These are phyloP conservation scores for Aureobasidium sp. DNA, from an alignment of 2,329 filamentous ascomycete species.

Conservation along the genomic window DNA sequence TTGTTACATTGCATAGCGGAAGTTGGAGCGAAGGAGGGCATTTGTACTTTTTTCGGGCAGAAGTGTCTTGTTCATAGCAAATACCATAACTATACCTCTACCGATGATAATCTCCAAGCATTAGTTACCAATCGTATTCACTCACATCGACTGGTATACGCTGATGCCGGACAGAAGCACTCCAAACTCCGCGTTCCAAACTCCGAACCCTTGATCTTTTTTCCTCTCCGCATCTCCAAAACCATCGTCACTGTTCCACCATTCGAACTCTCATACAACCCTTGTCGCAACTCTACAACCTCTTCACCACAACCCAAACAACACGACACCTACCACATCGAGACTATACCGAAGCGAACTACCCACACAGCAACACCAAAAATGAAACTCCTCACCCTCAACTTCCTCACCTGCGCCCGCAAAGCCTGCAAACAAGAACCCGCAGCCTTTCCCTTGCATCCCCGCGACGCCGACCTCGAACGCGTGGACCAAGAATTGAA, in stretches of 20 bases:
- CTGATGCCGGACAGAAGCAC: background rate
- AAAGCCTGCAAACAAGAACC: conserved; percentile 83
- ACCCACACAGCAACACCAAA: background rate
- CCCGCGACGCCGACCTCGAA: conserved; percentile 83
- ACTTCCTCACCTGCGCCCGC: conserved; percentile 93
- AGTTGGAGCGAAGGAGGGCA: background rate
- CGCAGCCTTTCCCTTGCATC: conserved; percentile 81
- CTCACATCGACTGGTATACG: background rate
- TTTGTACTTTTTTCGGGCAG: background rate
- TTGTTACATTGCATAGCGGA: background rate
- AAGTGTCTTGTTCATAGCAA: too few relatives aligned
- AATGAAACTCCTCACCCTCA: conserved; percentile 95
- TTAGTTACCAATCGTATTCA: too few relatives aligned
- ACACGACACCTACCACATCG: too few relatives aligned
- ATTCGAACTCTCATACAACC: too few relatives aligned
- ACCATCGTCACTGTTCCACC: background rate
- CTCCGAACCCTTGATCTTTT: background rate
- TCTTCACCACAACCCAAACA: too few relatives aligned
- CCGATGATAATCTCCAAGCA: too few relatives aligned
- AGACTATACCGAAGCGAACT: too few relatives aligned
- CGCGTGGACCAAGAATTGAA: conserved; percentile 77
- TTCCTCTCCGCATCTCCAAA: background rate
- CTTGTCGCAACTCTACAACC: too few relatives aligned
- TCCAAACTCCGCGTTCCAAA: background rate
- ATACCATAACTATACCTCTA: too few relatives aligned